Percentiles rank a stretch among this genome's conserved stretches.
phyloP scores from a whole-genome alignment of 1,284 basidiomycete genomes.

The Malassezia dermatis region DNA sequence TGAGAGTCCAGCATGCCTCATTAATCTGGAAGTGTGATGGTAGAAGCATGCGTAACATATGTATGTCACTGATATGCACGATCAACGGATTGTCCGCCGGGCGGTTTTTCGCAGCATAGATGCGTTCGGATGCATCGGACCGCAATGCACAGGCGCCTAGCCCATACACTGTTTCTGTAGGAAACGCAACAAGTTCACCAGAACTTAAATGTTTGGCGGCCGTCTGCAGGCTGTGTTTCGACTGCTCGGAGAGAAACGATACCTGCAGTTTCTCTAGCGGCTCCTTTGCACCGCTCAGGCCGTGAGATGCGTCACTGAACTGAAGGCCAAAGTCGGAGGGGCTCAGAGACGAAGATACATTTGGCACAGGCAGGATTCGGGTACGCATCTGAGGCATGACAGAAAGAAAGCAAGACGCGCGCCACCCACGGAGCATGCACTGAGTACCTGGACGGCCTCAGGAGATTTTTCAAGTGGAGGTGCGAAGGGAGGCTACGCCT shows the following conservation, averaged over 20 bases:
- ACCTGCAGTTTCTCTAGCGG: background rate
- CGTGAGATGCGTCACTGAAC: background rate
- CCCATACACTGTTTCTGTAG: conserved; percentile 97
- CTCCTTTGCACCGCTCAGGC: background rate
- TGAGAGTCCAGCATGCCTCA: conserved; percentile 44
- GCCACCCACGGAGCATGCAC: background rate
- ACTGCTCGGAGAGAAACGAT: conserved; percentile 20
- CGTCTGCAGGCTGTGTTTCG: conserved; percentile 22
- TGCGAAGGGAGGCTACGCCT: background rate
- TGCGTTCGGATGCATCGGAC: conserved; percentile 56
- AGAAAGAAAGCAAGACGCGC: background rate
- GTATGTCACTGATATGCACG: conserved; percentile 77
- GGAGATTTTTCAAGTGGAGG: background rate
- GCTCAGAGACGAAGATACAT: background rate
- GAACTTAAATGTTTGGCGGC: conserved; percentile 37
- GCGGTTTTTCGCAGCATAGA: conserved; percentile 82
- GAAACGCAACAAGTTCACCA: conserved; percentile 63
- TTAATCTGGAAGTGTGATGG: conserved; percentile 19
- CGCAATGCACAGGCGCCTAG: conserved; percentile 73
- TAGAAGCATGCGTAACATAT: conserved; percentile 62
- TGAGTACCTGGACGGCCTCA: conserved; percentile 1
- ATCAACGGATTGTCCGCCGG: conserved; percentile 95
- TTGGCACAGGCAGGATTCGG: background rate
- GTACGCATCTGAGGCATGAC: conserved; percentile 2
- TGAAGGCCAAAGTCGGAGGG: conserved; percentile 6